Base-by-base conservation (phyloP, 129 eudicot species). In the Helianthus tuberosus region DNA sequence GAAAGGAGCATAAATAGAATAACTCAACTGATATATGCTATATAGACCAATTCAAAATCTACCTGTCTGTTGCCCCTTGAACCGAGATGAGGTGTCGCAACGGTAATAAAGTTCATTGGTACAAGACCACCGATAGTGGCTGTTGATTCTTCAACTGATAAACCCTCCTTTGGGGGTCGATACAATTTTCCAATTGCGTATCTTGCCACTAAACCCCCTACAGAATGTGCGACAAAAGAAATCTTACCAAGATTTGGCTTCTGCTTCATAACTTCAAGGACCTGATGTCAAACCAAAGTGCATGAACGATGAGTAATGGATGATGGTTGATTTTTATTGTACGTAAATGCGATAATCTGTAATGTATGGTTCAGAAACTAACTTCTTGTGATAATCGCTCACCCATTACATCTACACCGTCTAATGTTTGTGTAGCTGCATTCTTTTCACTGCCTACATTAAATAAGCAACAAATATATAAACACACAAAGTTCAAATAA, bases 61-160 rank as follows among this genome's bases (percentile, higher is more conserved):
- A n/a, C 99, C 96, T 95, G 99, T 75, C 84, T 91, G 75, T 95
- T 87, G 49, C 99, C 99, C 73, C 96, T 84, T 36, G 99, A 95
- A 81, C 99, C 99, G 76, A 95, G 97, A 87, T 95, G 97, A 71
- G 99, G 99, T 20, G 97, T 86, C 27, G 99, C 99, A 85, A 89
- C 94, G 13, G 97, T 79, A 69, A 95, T 82, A 67, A 95, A 95
- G 84, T 95, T 95, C 57, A 95, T 69, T 47, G 99, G 94, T 68
- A 79, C 77, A 75, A 95, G 82, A 87, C 89, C 96, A 72, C 92
- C 99, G 69, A 95, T 82, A 48, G 90, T 95, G 78, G 82, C 86
- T 49, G 84, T 82, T 50, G 83, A 70, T 68, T 79, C 85, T 57
- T 82, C 72, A 66, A 73, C 68, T 64, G 86, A 69, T 29, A 80